Base-by-base conservation (phyloP, 257 asterid genomes). In the Phtheirospermum japonicum region DNA sequence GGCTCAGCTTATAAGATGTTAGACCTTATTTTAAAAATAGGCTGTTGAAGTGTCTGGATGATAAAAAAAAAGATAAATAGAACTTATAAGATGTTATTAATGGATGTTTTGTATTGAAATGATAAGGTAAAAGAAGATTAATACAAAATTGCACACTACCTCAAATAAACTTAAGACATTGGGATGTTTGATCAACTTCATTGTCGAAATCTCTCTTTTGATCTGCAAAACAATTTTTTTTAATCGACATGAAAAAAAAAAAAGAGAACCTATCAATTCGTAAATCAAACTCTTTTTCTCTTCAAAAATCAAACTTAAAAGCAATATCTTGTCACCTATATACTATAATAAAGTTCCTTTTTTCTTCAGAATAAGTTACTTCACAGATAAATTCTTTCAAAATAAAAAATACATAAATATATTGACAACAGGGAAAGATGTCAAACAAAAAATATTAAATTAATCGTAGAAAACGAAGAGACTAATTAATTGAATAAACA, bases 101-200 rank as follows among this genome's bases (percentile, higher is more conserved):
- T 33, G 28, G 3, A 3, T 23, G n/a, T 23, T 23, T 23, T 23
- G 28, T 23, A 23, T 23, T 23, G 28, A 23, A 23, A 23, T 23
- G 28, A 23, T 23, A 23, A 23, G n/a, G n/a, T n/a, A n/a, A n/a
- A n/a, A n/a, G n/a, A n/a, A n/a, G n/a, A n/a, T n/a, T n/a, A 9
- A 64, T 32, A 17, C 7, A 32, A 23, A 52, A 33, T 1, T 30
- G 12, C 39, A 17, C 40, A 32, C 28, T 70, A 88, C 96, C 94
- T 88, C 94, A 56, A 73, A 73, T 54, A 88, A 76, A 61, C 76
- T 80, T 4, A 88, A 69, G 77, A 88, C 92, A 75, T 85, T 85
- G 2, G 96, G 94, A 73, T 88, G 96, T 68, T 77, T 85, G 78
- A 88, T 83, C 86, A 88, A 67, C 85, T 88, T 88, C 94, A 83